Conservation (phyloP, 345 rosid species). For the Dimocarpus longan region DNA sequence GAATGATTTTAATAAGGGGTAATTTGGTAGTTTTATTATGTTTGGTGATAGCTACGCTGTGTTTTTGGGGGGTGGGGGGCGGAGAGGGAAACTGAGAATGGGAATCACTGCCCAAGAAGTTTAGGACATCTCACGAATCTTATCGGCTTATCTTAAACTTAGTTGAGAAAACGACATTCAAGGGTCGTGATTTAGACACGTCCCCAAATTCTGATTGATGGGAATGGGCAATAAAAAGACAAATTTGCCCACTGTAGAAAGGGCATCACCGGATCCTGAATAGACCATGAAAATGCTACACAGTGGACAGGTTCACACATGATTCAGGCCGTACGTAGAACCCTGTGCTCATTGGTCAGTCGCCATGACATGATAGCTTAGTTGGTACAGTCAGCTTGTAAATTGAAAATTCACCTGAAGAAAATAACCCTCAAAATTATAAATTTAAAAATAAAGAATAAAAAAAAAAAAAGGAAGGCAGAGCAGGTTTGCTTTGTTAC, state of each 20-base stretch:
- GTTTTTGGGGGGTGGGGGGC: too few relatives aligned
- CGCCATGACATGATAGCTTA: neutral
- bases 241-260: slow-evolving; percentile 10
- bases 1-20: neutral
- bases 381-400: neutral
- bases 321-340: neutral
- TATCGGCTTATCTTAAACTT: neutral
- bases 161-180: slow-evolving; percentile 12
- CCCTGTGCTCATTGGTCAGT: neutral
- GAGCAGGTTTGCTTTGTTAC: neutral
- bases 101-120: slow-evolving; percentile 22
- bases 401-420: neutral
- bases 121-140: slow-evolving; percentile 12
- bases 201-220: slow-evolving; percentile 11
- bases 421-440: neutral
- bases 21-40: neutral
- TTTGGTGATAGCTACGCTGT: too few relatives aligned
- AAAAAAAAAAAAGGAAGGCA: too few relatives aligned
- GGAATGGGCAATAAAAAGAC: slow-evolving; percentile 1
- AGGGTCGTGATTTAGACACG: slow-evolving; percentile 29
- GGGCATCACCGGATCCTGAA: neutral
- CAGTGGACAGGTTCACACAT: neutral
- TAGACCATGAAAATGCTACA: neutral
- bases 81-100: neutral
- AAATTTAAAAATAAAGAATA: too few relatives aligned